Base-by-base conservation (phyloP, 208 protist species). In the Vickermania spadyakhi region DNA sequence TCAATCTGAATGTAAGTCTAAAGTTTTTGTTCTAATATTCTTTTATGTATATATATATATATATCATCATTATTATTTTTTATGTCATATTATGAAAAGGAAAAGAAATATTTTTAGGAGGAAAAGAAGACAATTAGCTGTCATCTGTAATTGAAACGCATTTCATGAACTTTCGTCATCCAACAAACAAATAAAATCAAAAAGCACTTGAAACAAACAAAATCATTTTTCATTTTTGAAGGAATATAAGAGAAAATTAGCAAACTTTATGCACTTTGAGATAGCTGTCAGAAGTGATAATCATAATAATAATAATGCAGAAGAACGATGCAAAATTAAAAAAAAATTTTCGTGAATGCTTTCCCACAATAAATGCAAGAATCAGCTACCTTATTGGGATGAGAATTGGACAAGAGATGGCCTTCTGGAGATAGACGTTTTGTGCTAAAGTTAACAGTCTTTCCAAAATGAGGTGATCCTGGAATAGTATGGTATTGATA, bases 401-500 rank as follows among this genome's bases (percentile, higher is more conserved):
- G 81, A 23, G 84, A 63, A 3, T 81, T 64, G 31, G 64, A 56
- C 1, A 78, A 28, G 0, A 94, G 51, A 18, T 31, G 60, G 2
- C 84, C 82, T 50, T 77, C 58, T 50, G 53, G 60, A 49, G 72
- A 68, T 29, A 80, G 54, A 18, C 70, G 53, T 58, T 94, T 94
- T 49, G 78, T 67, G 26, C 64, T 85, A 54, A 92, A 92, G 60
- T 77, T 68, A 0, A 89, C 56, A 36, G 73, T 91, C 72, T 87
- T 81, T 22, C 80, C 54, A 66, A 94, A 94, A 45, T 90, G 73
- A 26, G 49, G 52, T 0, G 78, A 77, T 1, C 88, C 88, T 5
- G 88, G 88, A 26, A 89, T 74, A 7, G 71, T 81, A 65, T 94
- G 91, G 60, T 94, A 94, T 62, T 94, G 87, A 61, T 90, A 94